Evolutionary conservation across 768 basidiomycete species (phyloP).

Genomic region (Strobilomyces confusus): DNA sequence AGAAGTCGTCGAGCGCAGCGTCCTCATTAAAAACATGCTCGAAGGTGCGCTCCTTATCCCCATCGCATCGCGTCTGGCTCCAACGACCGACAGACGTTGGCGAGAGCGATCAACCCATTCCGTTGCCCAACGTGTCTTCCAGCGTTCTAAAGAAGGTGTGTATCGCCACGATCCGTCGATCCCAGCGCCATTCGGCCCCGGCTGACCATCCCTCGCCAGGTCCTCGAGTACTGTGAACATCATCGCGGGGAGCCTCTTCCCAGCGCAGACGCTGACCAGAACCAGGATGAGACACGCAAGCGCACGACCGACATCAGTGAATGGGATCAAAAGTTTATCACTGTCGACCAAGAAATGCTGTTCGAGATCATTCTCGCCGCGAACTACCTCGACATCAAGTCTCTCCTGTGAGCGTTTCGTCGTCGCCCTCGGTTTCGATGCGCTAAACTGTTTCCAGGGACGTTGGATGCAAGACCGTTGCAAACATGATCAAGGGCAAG

Average conservation of each 20-base stretch:
- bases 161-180: constrained; percentile 1
- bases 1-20: constrained; percentile 91
- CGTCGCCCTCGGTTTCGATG: not conserved
- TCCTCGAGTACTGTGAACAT: constrained; percentile 98
- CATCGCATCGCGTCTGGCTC: not conserved
- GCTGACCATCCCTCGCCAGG: constrained; percentile 43
- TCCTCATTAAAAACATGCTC: constrained; percentile 99
- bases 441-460: constrained; percentile 50
- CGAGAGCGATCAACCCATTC: constrained; percentile 91
- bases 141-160: constrained; percentile 88
- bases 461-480: constrained; percentile 97
- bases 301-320: constrained; percentile 98
- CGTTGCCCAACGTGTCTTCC: constrained; percentile 90
- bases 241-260: constrained; percentile 98
- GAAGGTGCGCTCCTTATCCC: constrained; percentile 57
- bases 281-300: constrained; percentile 91
- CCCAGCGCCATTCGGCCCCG: not conserved
- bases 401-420: constrained; percentile 69
- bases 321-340: constrained; percentile 99
- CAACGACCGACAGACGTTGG: constrained; percentile 66
- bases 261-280: constrained; percentile 71
- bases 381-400: constrained; percentile 99
- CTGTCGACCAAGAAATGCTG: constrained; percentile 99
- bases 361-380: constrained; percentile 99
- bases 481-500: constrained; percentile 99